Conservation (phyloP, 345 rosid genomes). For the Citrus sp. region DNA sequence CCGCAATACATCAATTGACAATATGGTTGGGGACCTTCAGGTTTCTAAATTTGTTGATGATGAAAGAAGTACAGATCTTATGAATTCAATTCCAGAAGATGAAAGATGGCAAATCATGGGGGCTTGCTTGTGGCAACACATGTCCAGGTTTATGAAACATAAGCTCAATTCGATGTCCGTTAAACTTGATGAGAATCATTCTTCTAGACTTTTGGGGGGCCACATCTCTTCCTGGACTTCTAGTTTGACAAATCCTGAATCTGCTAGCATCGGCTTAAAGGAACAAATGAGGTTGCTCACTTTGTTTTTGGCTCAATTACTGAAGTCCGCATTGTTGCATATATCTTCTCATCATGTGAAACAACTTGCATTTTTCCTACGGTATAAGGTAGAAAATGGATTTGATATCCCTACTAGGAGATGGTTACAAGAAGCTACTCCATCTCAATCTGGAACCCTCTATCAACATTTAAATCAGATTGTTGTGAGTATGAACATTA, state of each 20-base stretch:
- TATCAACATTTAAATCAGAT: conserved; percentile 28
- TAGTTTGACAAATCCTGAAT: conserved; percentile 28
- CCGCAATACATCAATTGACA: conserved; percentile 23
- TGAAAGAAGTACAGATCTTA: conserved; percentile 30
- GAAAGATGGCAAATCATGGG: conserved; percentile 70
- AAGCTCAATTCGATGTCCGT: conserved; percentile 42
- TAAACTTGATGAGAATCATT: conserved; percentile 34
- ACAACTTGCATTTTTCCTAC: conserved; percentile 48
- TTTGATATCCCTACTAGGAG: conserved; percentile 43
- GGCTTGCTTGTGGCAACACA: conserved; percentile 74
- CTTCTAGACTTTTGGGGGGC: conserved; percentile 28
- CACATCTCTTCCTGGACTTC: conserved; percentile 28
- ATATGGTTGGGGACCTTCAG: conserved; percentile 19
- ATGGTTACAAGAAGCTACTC: conserved; percentile 57
- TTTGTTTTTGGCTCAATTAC: conserved; percentile 40
- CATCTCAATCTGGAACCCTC: conserved; percentile 36
- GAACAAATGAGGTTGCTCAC: conserved; percentile 39
- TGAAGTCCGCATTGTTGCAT: conserved; percentile 42
- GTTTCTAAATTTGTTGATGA: conserved; percentile 18
- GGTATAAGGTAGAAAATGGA: conserved; percentile 52
- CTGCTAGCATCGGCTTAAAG: conserved; percentile 28
- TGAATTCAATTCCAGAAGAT: conserved; percentile 58
- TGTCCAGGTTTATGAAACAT: conserved; percentile 54
- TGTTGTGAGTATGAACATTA: conserved; percentile 28
- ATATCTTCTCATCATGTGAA: conserved; percentile 70